phyloP scores from a whole-genome alignment of 2,329 filamentous ascomycete genomes.

The Aspergillus clavatus region DNA sequence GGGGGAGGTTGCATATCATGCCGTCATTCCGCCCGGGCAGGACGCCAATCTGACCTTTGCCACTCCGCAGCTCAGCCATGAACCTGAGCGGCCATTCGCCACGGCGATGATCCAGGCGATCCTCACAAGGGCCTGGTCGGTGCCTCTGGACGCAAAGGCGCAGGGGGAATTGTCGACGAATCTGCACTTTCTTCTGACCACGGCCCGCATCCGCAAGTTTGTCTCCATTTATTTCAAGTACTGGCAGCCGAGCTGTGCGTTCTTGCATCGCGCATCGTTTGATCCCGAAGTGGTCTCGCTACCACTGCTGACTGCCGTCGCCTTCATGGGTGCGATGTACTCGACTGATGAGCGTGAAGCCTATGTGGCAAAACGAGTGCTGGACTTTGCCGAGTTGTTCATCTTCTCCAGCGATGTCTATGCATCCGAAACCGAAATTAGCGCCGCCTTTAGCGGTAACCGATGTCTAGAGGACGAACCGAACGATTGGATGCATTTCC shows the following conservation, averaged over 20 bases:
- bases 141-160: slow-evolving; percentile 34
- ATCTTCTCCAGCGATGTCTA: slow-evolving; percentile 42
- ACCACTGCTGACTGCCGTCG: slow-evolving; percentile 38
- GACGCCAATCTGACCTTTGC: slow-evolving; percentile 17
- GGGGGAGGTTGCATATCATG: slow-evolving; percentile 16
- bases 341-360: slow-evolving; percentile 38
- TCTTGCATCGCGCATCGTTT: slow-evolving; percentile 42
- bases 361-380: slow-evolving; percentile 34
- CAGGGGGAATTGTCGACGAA: slow-evolving; percentile 38
- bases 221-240: slow-evolving; percentile 41
- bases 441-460: slow-evolving; percentile 27
- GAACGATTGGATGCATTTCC: slow-evolving; percentile 34
- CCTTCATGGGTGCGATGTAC: slow-evolving; percentile 45
- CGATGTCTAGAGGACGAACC: slow-evolving; percentile 18
- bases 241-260: slow-evolving; percentile 43
- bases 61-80: slow-evolving; percentile 23
- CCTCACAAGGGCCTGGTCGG: slow-evolving; percentile 33
- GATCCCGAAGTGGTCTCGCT: slow-evolving; percentile 34
- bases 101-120: slow-evolving; percentile 39
- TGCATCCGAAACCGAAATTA: slow-evolving; percentile 38
- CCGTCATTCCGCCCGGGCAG: slow-evolving; percentile 15
- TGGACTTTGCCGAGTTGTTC: slow-evolving; percentile 43
- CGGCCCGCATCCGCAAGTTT: slow-evolving; percentile 39
- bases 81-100: slow-evolving; percentile 36
- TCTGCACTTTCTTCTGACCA: slow-evolving; percentile 39